Conservation (phyloP, 169 alveolate species). For the Eimeria acervulina region DNA sequence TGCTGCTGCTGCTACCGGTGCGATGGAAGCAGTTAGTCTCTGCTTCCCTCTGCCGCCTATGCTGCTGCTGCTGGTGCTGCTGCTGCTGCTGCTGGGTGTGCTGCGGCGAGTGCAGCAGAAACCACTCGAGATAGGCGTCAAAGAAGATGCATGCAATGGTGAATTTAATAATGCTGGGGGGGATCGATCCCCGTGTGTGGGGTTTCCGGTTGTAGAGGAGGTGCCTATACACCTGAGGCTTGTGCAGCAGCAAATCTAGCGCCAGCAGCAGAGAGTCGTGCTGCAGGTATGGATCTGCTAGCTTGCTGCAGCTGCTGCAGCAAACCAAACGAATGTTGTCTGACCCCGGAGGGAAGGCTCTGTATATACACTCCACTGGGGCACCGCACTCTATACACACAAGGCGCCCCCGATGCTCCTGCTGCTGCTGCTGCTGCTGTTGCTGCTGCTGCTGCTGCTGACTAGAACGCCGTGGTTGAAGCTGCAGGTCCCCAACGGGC, state of each 20-base stretch:
- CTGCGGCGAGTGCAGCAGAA: conserved; percentile 69
- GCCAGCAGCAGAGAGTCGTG: conserved; percentile 69
- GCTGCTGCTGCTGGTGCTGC: conserved; percentile 8
- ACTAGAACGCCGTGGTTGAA: not conserved
- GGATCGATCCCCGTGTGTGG: conserved; percentile 16
- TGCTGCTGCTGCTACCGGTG: not conserved
- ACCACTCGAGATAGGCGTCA: conserved; percentile 77
- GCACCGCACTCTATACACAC: conserved; percentile 81
- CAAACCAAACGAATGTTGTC: conserved; percentile 68
- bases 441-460: conserved; percentile 39
- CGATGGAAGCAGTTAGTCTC: not conserved
- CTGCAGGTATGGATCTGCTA: conserved; percentile 76
- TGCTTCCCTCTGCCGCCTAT: not conserved
- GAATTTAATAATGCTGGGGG: not conserved
- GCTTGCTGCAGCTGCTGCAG: conserved; percentile 73
- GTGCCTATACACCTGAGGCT: conserved; percentile 78
- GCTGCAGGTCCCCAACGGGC: conserved; percentile 6
- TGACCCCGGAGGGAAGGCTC: conserved; percentile 45
- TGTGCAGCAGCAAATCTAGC: conserved; percentile 39
- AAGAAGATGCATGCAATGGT: conserved; percentile 67
- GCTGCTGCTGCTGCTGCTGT: conserved; percentile 42
- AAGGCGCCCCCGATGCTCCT: not conserved
- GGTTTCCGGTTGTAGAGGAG: conserved; percentile 75
- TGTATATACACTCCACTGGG: conserved; percentile 65
- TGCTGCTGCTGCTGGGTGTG: conserved; percentile 53